Conservation (phyloP, 768 basidiomycete species). For the Pleurotus tuoliensis region DNA sequence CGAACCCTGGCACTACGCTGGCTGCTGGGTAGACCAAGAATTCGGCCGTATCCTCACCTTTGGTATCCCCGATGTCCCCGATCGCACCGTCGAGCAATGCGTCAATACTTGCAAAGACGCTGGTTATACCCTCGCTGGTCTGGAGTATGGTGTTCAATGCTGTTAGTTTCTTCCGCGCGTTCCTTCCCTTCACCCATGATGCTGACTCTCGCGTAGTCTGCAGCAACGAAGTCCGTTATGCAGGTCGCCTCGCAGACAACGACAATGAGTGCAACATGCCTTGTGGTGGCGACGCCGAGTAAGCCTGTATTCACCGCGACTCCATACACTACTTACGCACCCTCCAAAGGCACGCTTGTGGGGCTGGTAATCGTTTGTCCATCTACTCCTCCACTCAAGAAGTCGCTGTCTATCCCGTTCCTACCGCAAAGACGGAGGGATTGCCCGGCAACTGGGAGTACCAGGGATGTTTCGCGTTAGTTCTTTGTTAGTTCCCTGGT, state of each 20-base stretch:
- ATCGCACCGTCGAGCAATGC: constrained; percentile 9
- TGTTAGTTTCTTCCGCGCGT: neutral
- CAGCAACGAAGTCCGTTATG: constrained; percentile 1
- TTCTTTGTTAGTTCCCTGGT: neutral
- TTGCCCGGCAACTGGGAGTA: constrained; percentile 65
- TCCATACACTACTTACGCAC: constrained; percentile 4
- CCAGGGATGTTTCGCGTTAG: constrained; percentile 63
- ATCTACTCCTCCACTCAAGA: constrained; percentile 47
- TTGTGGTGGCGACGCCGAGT: constrained; percentile 68
- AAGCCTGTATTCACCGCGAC: constrained; percentile 18
- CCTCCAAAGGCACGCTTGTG: constrained; percentile 24
- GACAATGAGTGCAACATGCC: constrained; percentile 63
- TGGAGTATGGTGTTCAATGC: constrained; percentile 10
- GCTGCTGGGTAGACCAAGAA: constrained; percentile 4
- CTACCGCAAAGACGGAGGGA: constrained; percentile 45
- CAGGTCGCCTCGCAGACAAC: constrained; percentile 4
- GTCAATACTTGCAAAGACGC: neutral
- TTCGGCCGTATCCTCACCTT: constrained; percentile 2
- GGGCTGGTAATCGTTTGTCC: constrained; percentile 38
- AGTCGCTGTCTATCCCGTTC: constrained; percentile 55
- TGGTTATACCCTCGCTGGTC: constrained; percentile 5
- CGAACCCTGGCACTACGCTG: neutral
- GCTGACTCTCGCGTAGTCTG: neutral
- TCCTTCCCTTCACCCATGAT: neutral
- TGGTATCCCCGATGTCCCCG: neutral